These are phyloP conservation scores for Alternaria incomplexa DNA, from an alignment of 2,329 filamentous ascomycete genomes.

Conservation along the genomic window DNA sequence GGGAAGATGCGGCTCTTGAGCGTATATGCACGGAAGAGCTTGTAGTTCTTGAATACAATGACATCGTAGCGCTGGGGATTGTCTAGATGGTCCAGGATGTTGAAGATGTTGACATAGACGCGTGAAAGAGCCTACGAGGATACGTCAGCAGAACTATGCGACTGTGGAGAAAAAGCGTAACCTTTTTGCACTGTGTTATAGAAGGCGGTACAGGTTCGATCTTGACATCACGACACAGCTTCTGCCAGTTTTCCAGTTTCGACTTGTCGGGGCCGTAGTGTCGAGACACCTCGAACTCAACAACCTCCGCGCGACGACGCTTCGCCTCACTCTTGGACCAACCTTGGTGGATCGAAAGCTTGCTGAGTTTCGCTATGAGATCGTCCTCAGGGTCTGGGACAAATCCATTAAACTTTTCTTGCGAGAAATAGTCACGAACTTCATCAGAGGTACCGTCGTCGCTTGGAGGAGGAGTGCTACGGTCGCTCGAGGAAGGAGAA, in stretches of 20 bases:
- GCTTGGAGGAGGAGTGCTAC: neutral
- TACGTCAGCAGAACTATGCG: neutral
- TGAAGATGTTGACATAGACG: slow-evolving; percentile 21
- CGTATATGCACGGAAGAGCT: slow-evolving; percentile 10
- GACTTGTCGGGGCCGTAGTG: slow-evolving; percentile 13
- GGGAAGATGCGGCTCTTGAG: slow-evolving; percentile 8
- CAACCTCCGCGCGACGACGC: slow-evolving; percentile 4
- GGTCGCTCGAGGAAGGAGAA: neutral
- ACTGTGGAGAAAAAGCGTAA: neutral
- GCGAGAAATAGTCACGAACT: neutral
- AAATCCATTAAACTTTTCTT: slow-evolving; percentile 16
- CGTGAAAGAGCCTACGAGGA: slow-evolving; percentile 9
- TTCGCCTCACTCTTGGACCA: slow-evolving; percentile 15
- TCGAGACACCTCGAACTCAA: slow-evolving; percentile 16
- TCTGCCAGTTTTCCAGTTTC: slow-evolving; percentile 28
- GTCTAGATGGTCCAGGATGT: slow-evolving; percentile 21
- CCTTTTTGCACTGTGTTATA: slow-evolving; percentile 34
- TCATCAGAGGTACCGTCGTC: neutral
- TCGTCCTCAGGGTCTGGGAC: slow-evolving; percentile 2
- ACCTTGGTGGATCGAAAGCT: slow-evolving; percentile 16
- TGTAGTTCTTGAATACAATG: slow-evolving; percentile 3
- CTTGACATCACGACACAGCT: slow-evolving; percentile 25
- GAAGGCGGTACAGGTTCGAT: slow-evolving; percentile 17
- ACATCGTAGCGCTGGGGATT: neutral
- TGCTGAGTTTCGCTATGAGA: slow-evolving; percentile 20